These are phyloP conservation scores for Isabelozyma pseudorhagii DNA, from an alignment of 805 yeast genomes.

Conservation along the genomic window DNA sequence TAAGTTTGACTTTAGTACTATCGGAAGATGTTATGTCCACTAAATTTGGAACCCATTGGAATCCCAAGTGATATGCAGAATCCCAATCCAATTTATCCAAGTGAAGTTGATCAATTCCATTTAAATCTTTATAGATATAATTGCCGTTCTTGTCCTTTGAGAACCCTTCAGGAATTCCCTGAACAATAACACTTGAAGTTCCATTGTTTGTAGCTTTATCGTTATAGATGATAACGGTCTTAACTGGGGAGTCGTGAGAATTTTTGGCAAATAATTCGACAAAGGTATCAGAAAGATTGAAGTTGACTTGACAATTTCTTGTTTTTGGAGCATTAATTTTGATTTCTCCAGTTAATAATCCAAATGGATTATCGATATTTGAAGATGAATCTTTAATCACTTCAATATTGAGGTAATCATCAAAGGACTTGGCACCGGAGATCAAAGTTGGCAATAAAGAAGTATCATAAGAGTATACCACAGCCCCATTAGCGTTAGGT, in stretches of 20 bases:
- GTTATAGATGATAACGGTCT: constrained; percentile 52
- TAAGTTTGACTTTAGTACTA: constrained; percentile 23
- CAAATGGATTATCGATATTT: constrained; percentile 48
- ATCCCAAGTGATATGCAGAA: constrained; percentile 53
- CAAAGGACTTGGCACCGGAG: constrained; percentile 27
- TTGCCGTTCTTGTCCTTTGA: constrained; percentile 41
- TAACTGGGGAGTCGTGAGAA: constrained; percentile 59
- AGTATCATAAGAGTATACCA: constrained; percentile 52
- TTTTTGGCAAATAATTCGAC: constrained; percentile 9
- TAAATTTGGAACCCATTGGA: constrained; percentile 74
- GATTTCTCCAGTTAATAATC: constrained; percentile 64
- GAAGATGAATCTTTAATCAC: constrained; percentile 49
- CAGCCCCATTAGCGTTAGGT: constrained; percentile 42
- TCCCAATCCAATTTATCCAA: constrained; percentile 67
- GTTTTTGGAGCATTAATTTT: constrained; percentile 56
- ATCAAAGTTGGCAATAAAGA: constrained; percentile 40
- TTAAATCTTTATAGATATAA: constrained; percentile 48
- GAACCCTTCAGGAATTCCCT: constrained; percentile 42
- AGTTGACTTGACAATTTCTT: constrained; percentile 61
- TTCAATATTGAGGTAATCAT: constrained; percentile 48
- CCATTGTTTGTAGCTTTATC: constrained; percentile 15
- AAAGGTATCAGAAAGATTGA: constrained; percentile 47
- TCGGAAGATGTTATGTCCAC: constrained; percentile 36
- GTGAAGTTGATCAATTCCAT: constrained; percentile 63
- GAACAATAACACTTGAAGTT: constrained; percentile 4